Percentiles rank a stretch among this genome's conserved stretches.
Conservation (phyloP, 345 rosid genomes). For the Gossypium arboreum region DNA sequence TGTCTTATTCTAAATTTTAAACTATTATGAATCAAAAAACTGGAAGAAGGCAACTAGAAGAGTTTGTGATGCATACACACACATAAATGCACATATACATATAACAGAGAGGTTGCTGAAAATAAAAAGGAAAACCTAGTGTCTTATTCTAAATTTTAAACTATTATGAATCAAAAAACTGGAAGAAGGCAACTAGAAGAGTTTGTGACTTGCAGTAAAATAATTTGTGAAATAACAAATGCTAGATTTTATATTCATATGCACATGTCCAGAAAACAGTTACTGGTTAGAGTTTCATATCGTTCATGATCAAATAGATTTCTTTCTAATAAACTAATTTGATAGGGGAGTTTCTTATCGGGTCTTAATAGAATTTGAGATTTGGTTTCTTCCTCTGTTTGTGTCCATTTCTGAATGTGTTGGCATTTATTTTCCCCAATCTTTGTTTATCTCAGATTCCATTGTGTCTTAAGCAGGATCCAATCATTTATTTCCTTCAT, state of each 20-base stretch:
- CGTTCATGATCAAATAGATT: neutral
- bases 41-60: neutral
- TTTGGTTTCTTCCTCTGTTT: neutral
- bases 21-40: neutral
- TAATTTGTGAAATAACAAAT: neutral
- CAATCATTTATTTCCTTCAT: neutral
- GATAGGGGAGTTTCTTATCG: neutral
- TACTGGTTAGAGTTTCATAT: neutral
- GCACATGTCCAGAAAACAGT: neutral
- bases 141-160: neutral
- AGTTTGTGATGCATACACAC: neutral
- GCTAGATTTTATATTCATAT: neutral
- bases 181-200: conserved; percentile 1
- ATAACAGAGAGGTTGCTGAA: neutral
- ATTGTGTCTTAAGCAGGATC: neutral
- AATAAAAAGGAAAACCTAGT: neutral
- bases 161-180: neutral
- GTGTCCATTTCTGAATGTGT: neutral
- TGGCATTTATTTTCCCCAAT: neutral
- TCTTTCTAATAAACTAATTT: neutral
- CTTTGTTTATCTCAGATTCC: neutral
- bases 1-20: neutral
- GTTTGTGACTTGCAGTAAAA: conserved; percentile 11
- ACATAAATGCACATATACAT: neutral
- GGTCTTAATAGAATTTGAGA: conserved; percentile 5